Percentiles rank a stretch among this genome's conserved stretches.
Evolutionary conservation across 805 yeast species (phyloP).

Genomic region (Candida pseudofarinosa): DNA sequence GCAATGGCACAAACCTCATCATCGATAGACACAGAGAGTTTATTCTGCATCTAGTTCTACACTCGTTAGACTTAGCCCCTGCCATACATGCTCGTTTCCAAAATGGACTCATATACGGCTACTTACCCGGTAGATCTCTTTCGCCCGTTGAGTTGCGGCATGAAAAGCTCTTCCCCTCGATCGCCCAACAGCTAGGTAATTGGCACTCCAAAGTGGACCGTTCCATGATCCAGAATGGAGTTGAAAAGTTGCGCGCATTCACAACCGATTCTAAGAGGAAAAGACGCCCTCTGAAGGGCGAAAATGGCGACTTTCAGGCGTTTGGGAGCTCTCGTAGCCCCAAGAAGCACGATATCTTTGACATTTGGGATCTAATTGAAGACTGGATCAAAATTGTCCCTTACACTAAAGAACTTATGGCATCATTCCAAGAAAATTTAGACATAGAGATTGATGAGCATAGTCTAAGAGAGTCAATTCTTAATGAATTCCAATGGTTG

Average conservation of each 20-base stretch:
- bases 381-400: conserved; percentile 67
- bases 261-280: conserved; percentile 15
- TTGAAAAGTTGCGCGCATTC: conserved; percentile 33
- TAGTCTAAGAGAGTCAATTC: conserved; percentile 37
- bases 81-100: conserved; percentile 62
- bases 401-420: conserved; percentile 34
- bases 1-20: conserved; percentile 66
- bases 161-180: conserved; percentile 46
- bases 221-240: conserved; percentile 45
- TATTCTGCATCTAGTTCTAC: conserved; percentile 61
- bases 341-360: conserved; percentile 32
- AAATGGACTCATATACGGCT: conserved; percentile 73
- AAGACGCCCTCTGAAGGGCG: conserved; percentile 5
- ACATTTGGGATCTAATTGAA: conserved; percentile 57
- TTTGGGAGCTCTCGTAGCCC: conserved; percentile 2
- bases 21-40: conserved; percentile 74
- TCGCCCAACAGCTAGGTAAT: conserved; percentile 64
- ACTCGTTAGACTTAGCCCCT: conserved; percentile 62
- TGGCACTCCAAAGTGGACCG: conserved; percentile 58
- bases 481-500: conserved; percentile 55
- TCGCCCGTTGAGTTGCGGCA: conserved; percentile 50
- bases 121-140: conserved; percentile 59
- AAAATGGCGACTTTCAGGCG: conserved; percentile 15
- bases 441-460: conserved; percentile 14
- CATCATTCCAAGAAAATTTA: conserved; percentile 32